These are phyloP conservation scores for Quercus glauca DNA, from an alignment of 306 rosid genomes.

Conservation along the genomic window DNA sequence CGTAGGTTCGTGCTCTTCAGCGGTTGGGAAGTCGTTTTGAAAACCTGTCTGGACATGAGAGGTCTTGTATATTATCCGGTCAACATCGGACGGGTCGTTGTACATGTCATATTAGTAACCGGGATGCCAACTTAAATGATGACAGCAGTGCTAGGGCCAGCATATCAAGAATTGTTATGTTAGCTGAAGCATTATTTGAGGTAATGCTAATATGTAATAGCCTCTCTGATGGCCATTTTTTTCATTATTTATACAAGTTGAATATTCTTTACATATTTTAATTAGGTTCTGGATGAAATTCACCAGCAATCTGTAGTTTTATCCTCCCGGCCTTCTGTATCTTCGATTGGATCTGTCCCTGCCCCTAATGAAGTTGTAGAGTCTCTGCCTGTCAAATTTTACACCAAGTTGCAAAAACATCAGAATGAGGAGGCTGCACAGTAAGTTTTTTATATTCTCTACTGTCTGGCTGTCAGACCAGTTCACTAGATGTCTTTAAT, in stretches of 20 bases:
- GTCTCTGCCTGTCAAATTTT: constrained; percentile 85
- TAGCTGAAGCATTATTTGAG: constrained; percentile 99
- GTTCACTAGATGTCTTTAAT: not conserved
- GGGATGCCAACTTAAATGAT: constrained; percentile 54
- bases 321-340: constrained; percentile 89
- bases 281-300: constrained; percentile 99
- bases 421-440: constrained; percentile 84
- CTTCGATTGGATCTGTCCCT: constrained; percentile 96
- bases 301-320: constrained; percentile 99
- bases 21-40: constrained; percentile 94
- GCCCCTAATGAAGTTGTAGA: constrained; percentile 94
- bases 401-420: constrained; percentile 65
- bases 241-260: constrained; percentile 44
- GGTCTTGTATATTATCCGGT: constrained; percentile 87
- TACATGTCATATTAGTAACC: constrained; percentile 61
- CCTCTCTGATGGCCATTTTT: constrained; percentile 21
- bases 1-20: constrained; percentile 98
- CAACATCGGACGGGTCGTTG: constrained; percentile 92
- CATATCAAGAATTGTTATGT: constrained; percentile 97
- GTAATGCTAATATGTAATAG: constrained; percentile 38
- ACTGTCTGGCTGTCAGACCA: not conserved
- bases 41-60: constrained; percentile 91
- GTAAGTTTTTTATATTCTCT: constrained; percentile 48
- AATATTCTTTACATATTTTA: constrained; percentile 54
- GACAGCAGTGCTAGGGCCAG: constrained; percentile 91